These are phyloP conservation scores for Sherardia arvensis DNA, from an alignment of 257 asterid species.

Conservation along the genomic window DNA sequence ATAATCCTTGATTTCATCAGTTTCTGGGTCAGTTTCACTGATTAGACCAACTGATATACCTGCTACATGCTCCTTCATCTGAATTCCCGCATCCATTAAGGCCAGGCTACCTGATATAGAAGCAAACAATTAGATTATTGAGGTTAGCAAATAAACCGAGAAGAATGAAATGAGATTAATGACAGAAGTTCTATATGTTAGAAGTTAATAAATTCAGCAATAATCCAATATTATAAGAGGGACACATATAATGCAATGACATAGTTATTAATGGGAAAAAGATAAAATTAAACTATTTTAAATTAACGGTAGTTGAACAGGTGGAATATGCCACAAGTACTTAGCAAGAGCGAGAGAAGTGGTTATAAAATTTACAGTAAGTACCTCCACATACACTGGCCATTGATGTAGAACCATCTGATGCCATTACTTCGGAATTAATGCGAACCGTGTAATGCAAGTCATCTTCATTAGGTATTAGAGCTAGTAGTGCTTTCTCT, in stretches of 20 bases:
- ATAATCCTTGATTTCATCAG: constrained; percentile 84
- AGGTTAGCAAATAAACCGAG: neutral
- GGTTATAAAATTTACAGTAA: constrained; percentile 2
- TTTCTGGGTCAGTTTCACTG: constrained; percentile 64
- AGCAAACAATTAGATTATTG: neutral
- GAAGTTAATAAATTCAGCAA: neutral
- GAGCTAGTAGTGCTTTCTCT: constrained; percentile 87
- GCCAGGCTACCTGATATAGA: constrained; percentile 86
- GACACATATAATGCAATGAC: neutral
- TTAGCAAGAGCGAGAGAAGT: neutral
- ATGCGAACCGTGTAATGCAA: constrained; percentile 80
- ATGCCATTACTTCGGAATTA: constrained; percentile 97
- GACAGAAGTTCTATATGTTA: neutral
- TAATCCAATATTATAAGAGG: neutral
- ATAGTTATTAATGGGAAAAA: neutral
- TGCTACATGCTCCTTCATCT: constrained; percentile 77
- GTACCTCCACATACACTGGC: constrained; percentile 99
- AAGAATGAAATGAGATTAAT: neutral
- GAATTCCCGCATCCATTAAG: constrained; percentile 97
- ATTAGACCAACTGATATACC: constrained; percentile 91
- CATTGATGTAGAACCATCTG: constrained; percentile 99
- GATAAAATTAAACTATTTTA: neutral
- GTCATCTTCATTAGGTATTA: constrained; percentile 79
- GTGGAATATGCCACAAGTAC: constrained; percentile 3
- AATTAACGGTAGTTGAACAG: neutral